A percentile compares a stretch with the other conserved stretches of the same genome.
Evolutionary conservation across 345 rosid genomes (phyloP).

Genomic region (Toxicodendron radicans): DNA sequence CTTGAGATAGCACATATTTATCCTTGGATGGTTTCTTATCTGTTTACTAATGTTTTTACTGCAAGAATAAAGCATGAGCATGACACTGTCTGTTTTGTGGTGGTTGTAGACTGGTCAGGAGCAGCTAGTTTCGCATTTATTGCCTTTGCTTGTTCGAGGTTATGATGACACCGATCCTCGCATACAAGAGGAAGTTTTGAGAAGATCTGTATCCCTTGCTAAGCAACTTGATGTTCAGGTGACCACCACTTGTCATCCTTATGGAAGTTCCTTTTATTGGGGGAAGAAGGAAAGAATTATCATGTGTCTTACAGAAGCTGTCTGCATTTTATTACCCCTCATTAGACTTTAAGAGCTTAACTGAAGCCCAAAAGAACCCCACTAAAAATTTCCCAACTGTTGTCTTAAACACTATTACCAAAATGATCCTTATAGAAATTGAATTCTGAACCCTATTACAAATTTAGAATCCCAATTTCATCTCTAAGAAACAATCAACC

Average conservation of each 20-base stretch:
- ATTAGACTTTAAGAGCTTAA: no score
- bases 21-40: neutral
- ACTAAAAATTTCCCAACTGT: neutral
- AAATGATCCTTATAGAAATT: neutral
- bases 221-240: conserved; percentile 91
- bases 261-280: neutral
- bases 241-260: conserved; percentile 24
- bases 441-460: neutral
- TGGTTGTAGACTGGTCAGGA: conserved; percentile 66
- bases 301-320: neutral
- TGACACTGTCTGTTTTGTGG: conserved; percentile 25
- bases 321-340: neutral
- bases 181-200: conserved; percentile 89
- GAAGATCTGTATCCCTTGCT: conserved; percentile 64
- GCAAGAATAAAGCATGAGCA: neutral
- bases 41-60: neutral
- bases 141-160: conserved; percentile 90
- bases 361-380: neutral
- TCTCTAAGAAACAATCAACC: neutral
- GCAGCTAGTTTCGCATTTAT: conserved; percentile 60
- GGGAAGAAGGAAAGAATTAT: neutral
- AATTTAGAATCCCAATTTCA: neutral
- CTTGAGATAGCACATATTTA: neutral
- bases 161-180: conserved; percentile 96
- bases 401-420: neutral